Evolutionary conservation across 441 rosid species (phyloP).

Genomic region (Corymbia citriodora): DNA sequence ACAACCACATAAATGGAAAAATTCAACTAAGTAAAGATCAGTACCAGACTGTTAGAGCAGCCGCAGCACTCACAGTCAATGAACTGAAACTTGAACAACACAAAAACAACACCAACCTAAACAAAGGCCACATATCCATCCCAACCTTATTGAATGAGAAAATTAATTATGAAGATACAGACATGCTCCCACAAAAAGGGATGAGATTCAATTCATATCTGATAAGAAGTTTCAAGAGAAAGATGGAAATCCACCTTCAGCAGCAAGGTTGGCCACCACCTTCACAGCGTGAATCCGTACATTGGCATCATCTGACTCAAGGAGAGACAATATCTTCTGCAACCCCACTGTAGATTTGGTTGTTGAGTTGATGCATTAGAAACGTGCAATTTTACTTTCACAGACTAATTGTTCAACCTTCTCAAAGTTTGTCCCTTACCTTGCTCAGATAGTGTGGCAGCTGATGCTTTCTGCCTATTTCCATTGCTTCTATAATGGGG

Average conservation of each 20-base stretch:
- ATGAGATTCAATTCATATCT: background rate
- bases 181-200: background rate
- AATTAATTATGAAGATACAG: background rate
- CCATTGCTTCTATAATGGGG: slow-evolving; percentile 2
- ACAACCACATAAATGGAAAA: background rate
- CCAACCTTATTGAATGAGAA: background rate
- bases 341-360: slow-evolving; percentile 8
- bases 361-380: background rate
- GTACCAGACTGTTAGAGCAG: background rate
- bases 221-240: background rate
- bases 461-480: slow-evolving; percentile 13
- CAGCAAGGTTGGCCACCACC: slow-evolving; percentile 20
- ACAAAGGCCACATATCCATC: background rate
- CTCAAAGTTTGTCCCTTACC: background rate
- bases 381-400: background rate
- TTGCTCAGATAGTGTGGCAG: slow-evolving; percentile 12
- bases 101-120: background rate
- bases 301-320: slow-evolving; percentile 16
- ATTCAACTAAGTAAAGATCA: background rate
- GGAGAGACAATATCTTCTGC: slow-evolving; percentile 7
- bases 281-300: slow-evolving; percentile 18
- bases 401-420: background rate
- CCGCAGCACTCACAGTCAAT: background rate
- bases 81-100: background rate
- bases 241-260: slow-evolving; percentile 7